Evolutionary conservation across 495 filamentous ascomycete genomes (phyloP).

Genomic region (Astrothelium macrocarpum): DNA sequence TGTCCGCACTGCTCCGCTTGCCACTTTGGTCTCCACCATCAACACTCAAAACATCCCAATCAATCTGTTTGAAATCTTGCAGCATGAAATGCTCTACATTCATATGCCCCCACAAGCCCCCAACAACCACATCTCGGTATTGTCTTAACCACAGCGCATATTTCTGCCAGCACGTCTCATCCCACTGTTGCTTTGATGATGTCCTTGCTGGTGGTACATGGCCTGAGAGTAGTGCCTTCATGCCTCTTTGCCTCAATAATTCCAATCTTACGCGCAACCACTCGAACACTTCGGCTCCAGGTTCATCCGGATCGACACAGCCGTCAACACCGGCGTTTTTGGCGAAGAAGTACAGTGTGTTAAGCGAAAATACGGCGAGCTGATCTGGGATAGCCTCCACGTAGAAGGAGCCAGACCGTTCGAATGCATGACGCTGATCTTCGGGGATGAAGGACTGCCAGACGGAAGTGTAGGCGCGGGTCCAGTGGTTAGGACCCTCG

Average conservation of each 20-base stretch:
- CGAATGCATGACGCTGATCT: constrained; percentile 82
- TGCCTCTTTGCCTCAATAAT: constrained; percentile 66
- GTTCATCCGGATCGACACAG: constrained; percentile 64
- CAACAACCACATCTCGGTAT: constrained; percentile 81
- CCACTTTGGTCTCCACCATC: constrained; percentile 35
- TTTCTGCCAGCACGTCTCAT: constrained; percentile 95
- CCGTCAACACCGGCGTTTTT: constrained; percentile 89
- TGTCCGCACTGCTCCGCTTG: constrained; percentile 31
- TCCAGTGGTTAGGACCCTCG: constrained; percentile 75
- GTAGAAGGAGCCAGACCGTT: constrained; percentile 88
- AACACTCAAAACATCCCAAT: constrained; percentile 34
- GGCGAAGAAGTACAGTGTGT: constrained; percentile 92
- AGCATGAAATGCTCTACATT: constrained; percentile 97
- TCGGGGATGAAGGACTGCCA: constrained; percentile 89
- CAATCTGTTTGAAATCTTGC: constrained; percentile 71
- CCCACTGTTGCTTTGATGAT: constrained; percentile 75
- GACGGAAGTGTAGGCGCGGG: constrained; percentile 57
- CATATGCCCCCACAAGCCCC: constrained; percentile 85
- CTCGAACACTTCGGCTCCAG: constrained; percentile 89
- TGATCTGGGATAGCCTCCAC: constrained; percentile 81
- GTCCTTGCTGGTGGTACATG: constrained; percentile 89
- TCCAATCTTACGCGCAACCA: constrained; percentile 91
- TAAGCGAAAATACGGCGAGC: constrained; percentile 87
- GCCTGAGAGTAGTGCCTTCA: constrained; percentile 92
- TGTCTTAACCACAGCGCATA: constrained; percentile 84